These are phyloP conservation scores for Thozetella sp. DNA, from an alignment of 495 filamentous ascomycete genomes.

Conservation along the genomic window DNA sequence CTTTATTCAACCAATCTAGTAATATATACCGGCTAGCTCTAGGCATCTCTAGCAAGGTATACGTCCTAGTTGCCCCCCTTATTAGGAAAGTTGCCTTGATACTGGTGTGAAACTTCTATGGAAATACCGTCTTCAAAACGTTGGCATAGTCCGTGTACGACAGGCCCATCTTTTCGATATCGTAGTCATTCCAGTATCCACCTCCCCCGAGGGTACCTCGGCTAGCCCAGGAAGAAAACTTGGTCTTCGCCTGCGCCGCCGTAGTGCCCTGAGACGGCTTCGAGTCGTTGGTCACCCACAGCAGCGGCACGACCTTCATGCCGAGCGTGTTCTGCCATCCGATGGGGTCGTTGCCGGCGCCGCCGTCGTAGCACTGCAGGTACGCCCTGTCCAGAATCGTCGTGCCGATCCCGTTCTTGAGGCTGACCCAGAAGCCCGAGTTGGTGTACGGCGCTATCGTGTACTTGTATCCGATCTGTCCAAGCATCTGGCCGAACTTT, in stretches of 20 bases:
- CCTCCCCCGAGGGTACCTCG: conserved; percentile 31
- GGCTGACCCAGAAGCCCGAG: conserved; percentile 26
- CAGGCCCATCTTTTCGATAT: conserved; percentile 44
- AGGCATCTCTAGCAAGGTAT: too few species aligned
- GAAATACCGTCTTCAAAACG: conserved; percentile 32
- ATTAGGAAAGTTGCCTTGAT: too few species aligned
- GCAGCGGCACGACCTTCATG: conserved; percentile 41
- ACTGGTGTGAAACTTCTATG: too few species aligned
- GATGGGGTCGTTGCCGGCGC: conserved; percentile 34
- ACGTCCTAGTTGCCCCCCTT: too few species aligned
- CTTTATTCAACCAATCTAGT: too few species aligned
- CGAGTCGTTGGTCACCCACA: conserved; percentile 46
- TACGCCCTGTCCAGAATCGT: conserved; percentile 38
- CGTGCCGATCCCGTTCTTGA: conserved; percentile 30
- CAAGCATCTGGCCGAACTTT: conserved; percentile 39
- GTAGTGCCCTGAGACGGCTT: conserved; percentile 38
- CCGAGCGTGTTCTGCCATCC: conserved; percentile 34
- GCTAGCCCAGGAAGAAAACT: conserved; percentile 30
- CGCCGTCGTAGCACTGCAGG: conserved; percentile 43
- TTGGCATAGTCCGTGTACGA: conserved; percentile 37
- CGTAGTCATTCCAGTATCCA: conserved; percentile 47
- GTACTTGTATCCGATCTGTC: conserved; percentile 33
- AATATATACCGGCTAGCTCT: too few species aligned
- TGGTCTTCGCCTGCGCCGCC: conserved; percentile 29
- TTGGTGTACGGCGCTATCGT: conserved; percentile 43